Evolutionary conservation across 1,284 basidiomycete genomes (phyloP).

Genomic region (Termitomyces sp.): DNA sequence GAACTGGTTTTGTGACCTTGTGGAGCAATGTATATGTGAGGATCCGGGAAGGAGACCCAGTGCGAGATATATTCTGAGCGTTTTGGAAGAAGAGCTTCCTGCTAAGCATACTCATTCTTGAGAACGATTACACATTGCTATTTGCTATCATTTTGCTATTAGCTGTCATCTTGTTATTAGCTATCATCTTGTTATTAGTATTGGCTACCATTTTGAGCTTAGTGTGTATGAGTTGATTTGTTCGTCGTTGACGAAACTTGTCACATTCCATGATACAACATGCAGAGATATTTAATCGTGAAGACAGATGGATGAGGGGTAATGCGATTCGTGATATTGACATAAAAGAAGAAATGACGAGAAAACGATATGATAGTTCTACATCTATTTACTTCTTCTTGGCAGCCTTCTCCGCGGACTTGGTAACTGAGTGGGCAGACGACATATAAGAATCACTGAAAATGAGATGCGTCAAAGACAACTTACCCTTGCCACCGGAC

Average conservation of each 20-base stretch:
- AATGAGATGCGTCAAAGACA: no score
- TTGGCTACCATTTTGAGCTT: no score
- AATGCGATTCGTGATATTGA: slow-evolving; percentile 35
- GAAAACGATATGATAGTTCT: slow-evolving; percentile 52
- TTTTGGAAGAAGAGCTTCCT: no score
- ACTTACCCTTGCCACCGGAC: slow-evolving; percentile 74
- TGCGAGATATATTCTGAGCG: no score
- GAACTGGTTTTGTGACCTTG: not conserved
- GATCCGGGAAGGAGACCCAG: not conserved
- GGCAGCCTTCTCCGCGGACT: slow-evolving; percentile 92
- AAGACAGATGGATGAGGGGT: slow-evolving; percentile 14
- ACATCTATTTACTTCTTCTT: slow-evolving; percentile 95
- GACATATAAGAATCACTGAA: not conserved
- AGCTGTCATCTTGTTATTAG: no score
- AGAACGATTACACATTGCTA: no score
- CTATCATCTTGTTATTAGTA: no score
- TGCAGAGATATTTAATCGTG: slow-evolving; percentile 2
- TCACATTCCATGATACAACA: not conserved
- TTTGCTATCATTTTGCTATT: no score
- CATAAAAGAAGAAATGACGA: slow-evolving; percentile 44
- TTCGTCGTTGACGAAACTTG: no score
- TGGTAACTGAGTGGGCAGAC: slow-evolving; percentile 63
- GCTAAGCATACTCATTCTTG: no score
- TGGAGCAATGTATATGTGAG: not conserved
- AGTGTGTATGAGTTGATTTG: no score